phyloP scores from a whole-genome alignment of 73 alveolate genomes.

The Symbiodinium pilosum region DNA sequence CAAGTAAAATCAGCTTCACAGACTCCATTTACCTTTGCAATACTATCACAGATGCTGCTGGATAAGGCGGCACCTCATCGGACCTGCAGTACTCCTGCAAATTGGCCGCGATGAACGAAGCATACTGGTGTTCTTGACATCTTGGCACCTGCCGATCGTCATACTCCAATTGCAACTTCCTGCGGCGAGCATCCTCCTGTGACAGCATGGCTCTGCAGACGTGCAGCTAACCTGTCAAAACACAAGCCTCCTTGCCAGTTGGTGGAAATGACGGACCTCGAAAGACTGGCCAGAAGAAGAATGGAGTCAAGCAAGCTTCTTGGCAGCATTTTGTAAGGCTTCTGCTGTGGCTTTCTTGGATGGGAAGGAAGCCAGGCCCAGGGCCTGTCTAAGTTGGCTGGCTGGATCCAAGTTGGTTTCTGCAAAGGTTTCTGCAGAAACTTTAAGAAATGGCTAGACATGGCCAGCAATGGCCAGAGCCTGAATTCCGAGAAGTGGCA shows the following conservation, averaged over 20 bases:
- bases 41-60: too few species aligned
- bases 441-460: neutral
- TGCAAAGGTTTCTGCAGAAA: too few species aligned
- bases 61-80: neutral
- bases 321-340: neutral
- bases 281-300: too few species aligned
- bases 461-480: neutral
- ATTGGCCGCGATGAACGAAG: neutral
- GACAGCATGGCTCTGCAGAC: neutral
- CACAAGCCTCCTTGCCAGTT: neutral
- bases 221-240: neutral
- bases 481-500: too few species aligned
- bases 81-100: neutral
- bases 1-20: too few species aligned
- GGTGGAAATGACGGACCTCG: too few species aligned
- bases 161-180: too few species aligned
- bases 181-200: neutral
- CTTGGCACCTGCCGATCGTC: neutral
- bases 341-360: neutral
- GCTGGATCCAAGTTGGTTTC: too few species aligned
- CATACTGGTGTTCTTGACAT: neutral
- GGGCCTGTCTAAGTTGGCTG: too few species aligned
- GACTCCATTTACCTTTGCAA: too few species aligned
- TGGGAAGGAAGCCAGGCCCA: conserved; percentile 6
- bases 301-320: too few species aligned